Evolutionary conservation across 2,329 filamentous ascomycete species (phyloP), one percentile per base, ranked within the genome.

Genomic region (Beauveria rudraprayagi): DNA sequence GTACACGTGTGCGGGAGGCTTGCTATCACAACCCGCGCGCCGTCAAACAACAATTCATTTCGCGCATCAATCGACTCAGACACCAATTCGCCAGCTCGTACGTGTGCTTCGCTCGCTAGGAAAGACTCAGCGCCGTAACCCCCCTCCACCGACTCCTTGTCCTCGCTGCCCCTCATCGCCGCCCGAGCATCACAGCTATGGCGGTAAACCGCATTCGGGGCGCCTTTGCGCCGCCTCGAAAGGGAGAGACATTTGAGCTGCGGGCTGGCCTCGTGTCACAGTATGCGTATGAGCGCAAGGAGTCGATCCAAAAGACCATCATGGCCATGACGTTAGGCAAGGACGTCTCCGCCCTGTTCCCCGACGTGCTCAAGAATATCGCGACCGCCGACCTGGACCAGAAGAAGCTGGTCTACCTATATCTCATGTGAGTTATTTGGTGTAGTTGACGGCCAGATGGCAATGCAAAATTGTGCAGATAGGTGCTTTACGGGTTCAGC

Each of bases 301-400:
- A 99, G 80, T 90, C 94, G 26, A 99, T 99, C 69, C 94, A 99
- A 74, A 97, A 96, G 83, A 99, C 94, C 66, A 99, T 99, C 78
- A 97, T 97, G 92, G 92, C 94, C 73, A 99, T 99, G 94, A 99
- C 94, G 1, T 76, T 99, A 68, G 94, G 94, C 75, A 99, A 99
- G 77, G 94, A 99, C 77, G 94, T 99, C 63, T 99, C 94, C 59
- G 90, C 92, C 61, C 80, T 99, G 65, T 99, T 99, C 73, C 94
- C 94, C 2, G 94, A 99, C 72, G 94, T 99, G 40, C 80, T 99
- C 66, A 99, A 99, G 83, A 99, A 99, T 72, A 99, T 99, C 75
- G 94, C 94, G 62, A 99, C 94, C 1, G 81, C 78, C 51, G 94
- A 99, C 71, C 78, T 99, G 65, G 94, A 99, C 74, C 94, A 99